Evolutionary conservation across 192 early-diverging fungal genomes (phyloP), one percentile per base, ranked within the genome.

Genomic region (Podila verticillata): DNA sequence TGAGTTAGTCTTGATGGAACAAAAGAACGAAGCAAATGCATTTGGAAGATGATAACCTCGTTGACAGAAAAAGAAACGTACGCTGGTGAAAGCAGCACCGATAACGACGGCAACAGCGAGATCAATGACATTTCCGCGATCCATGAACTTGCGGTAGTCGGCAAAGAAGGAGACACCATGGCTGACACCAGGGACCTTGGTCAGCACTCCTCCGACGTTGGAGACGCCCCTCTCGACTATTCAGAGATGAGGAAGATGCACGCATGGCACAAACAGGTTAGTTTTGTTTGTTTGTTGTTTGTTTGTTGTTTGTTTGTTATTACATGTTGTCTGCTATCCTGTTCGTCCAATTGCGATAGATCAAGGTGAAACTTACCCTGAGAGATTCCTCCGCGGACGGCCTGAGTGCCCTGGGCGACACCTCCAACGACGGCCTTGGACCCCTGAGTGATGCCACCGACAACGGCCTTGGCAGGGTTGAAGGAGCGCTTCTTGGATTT

Each of bases 21-120:
- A 48, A 57, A 51, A 56, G 0, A 39, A 5, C 30, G 28, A 61
- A 49, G n/a, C 32, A 63, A 60, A 67, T 28, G 6, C 5, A 7
- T 24, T 84, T 66, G 26, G 57, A 59, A 57, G 28, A 84, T 57
- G 35, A 44, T 26, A 20, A 20, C 10, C 57, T 69, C 70, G 47
- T 22, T 26, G 24, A 56, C 74, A 74, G 31, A 83, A 36, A 15
- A 68, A 61, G 17, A 61, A 77, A 67, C 75, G 61, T 72, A 79
- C 75, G 70, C 65, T 48, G 31, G 77, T 80, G 66, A 80, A 80
- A 22, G 77, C 77, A 68, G 77, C 77, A 72, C 77, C 91, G 54
- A 92, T 91, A 70, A 92, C 83, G 59, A 92, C 80, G 68, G 91
- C 92, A 24, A 91, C 82, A 63, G 90, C 89, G 63, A 93, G 57